Conservation (phyloP, 1,284 basidiomycete species). For the Earliella scabrosa region DNA sequence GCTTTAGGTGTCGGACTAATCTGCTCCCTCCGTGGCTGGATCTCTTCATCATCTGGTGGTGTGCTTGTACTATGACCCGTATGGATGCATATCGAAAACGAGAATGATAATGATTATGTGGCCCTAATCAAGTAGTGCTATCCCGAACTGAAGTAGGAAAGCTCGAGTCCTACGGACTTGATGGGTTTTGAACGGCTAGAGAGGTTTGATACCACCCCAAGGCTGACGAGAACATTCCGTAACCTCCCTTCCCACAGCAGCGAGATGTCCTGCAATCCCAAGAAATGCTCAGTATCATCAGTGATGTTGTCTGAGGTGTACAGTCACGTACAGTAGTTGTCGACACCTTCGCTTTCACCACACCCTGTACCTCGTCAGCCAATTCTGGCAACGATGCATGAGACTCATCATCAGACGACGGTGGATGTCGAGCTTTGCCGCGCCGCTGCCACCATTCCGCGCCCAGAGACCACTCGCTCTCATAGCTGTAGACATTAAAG, state of each 20-base stretch:
- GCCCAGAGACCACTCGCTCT: conserved; percentile 95
- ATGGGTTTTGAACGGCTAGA: conserved; percentile 85
- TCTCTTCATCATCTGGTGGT: conserved; percentile 22
- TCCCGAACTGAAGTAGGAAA: conserved; percentile 89
- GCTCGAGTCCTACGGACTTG: conserved; percentile 85
- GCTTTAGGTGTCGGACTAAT: conserved; percentile 19
- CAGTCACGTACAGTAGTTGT: conserved; percentile 76
- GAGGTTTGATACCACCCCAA: conserved; percentile 89
- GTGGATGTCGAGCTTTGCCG: conserved; percentile 27
- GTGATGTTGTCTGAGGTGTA: background rate
- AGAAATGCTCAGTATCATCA: background rate
- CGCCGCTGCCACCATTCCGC: conserved; percentile 91
- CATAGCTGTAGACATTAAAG: conserved; percentile 97
- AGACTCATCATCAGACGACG: conserved; percentile 8
- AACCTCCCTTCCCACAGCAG: conserved; percentile 95
- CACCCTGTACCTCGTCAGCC: conserved; percentile 67
- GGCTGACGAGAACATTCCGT: conserved; percentile 85
- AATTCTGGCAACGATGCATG: conserved; percentile 22
- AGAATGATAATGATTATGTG: conserved; percentile 12
- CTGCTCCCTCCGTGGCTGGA: conserved; percentile 20
- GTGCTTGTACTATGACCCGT: conserved; percentile 19
- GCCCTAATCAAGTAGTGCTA: background rate
- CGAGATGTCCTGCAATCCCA: conserved; percentile 72
- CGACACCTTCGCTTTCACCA: conserved; percentile 88
- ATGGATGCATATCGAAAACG: conserved; percentile 21